Evolutionary conservation across 129 eudicot genomes (phyloP).

Genomic region (Rutidosis leptorrhynchoides): DNA sequence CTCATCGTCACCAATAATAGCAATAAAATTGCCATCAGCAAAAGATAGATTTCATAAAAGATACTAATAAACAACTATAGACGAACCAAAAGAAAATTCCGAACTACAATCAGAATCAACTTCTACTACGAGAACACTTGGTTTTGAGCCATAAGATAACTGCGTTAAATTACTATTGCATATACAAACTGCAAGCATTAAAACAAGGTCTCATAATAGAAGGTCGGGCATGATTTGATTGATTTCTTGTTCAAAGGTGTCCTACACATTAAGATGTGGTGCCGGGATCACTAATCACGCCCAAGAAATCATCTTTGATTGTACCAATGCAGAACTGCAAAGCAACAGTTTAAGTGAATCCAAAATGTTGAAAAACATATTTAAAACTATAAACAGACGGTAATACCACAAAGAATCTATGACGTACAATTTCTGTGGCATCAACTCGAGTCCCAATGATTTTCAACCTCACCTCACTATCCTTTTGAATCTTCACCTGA

Average conservation of each 20-base stretch:
- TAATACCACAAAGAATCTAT: not conserved
- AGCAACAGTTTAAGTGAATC: conserved; percentile 9
- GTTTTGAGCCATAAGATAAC: not conserved
- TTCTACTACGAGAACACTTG: not conserved
- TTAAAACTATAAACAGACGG: not conserved
- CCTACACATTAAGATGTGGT: conserved; percentile 53
- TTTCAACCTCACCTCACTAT: conserved; percentile 88
- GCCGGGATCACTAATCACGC: conserved; percentile 76
- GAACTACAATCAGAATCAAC: not conserved
- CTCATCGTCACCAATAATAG: too few species aligned
- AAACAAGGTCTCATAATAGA: conserved; percentile 5
- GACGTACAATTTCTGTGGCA: conserved; percentile 88
- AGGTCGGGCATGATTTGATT: not conserved
- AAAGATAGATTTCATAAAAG: not conserved
- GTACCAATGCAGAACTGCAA: conserved; percentile 94
- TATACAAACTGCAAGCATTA: conserved; percentile 5
- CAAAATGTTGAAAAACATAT: not conserved
- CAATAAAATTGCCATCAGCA: too few species aligned
- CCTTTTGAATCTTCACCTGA: conserved; percentile 93
- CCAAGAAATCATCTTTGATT: conserved; percentile 82
- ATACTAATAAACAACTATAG: not conserved
- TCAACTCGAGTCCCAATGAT: conserved; percentile 95
- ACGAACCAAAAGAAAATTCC: not conserved
- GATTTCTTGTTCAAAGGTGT: too few species aligned
- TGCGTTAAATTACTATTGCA: not conserved